These are phyloP conservation scores for Rhizopogon sp. DNA, from an alignment of 768 basidiomycete genomes.

Conservation along the genomic window DNA sequence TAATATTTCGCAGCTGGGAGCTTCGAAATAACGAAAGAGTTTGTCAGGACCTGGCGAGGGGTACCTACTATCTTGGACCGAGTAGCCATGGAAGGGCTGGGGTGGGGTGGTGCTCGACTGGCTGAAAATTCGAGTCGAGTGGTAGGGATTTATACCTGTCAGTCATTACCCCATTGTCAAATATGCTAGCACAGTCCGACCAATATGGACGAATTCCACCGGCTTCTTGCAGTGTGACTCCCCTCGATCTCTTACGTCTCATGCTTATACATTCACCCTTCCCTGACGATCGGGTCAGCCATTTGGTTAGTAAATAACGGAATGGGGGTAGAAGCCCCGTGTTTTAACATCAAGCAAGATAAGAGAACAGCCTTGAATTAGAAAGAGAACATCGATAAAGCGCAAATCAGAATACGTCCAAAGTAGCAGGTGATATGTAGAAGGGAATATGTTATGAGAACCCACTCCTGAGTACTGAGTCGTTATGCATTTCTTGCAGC, in stretches of 20 bases:
- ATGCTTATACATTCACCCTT: not conserved
- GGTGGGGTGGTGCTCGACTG: not conserved
- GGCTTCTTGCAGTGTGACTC: too few species aligned
- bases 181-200: not conserved
- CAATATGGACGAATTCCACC: not conserved
- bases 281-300: not conserved
- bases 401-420: slow-evolving; percentile 13
- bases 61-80: not conserved
- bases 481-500: slow-evolving; percentile 14
- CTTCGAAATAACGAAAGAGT: slow-evolving; percentile 25
- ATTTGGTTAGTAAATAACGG: not conserved
- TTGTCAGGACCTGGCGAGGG: slow-evolving; percentile 23
- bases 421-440: slow-evolving; percentile 4
- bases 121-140: not conserved
- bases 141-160: not conserved
- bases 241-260: not conserved
- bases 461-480: slow-evolving; percentile 25
- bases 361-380: not conserved
- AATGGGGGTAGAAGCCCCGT: not conserved
- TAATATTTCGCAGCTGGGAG: slow-evolving; percentile 22
- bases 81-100: not conserved
- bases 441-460: slow-evolving; percentile 29
- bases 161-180: too few species aligned
- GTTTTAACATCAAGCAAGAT: not conserved
- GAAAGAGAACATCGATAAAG: slow-evolving; percentile 4